Evolutionary conservation across 2,329 filamentous ascomycete genomes (phyloP).

Genomic region (Cladobotryum protrusum): DNA sequence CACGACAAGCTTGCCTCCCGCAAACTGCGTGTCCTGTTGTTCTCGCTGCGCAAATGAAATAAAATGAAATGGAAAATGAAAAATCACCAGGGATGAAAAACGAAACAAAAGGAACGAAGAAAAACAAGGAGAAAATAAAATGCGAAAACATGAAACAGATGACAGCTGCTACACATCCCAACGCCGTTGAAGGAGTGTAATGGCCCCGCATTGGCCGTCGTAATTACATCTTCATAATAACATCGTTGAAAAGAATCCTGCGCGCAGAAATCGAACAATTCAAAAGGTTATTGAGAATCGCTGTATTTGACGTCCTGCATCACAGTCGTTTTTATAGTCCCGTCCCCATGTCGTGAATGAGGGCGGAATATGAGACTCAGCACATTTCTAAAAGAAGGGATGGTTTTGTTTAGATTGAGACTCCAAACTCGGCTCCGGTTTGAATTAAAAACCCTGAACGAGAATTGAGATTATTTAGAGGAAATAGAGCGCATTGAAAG

Average conservation of each 20-base stretch:
- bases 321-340: background rate
- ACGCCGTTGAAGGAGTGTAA: constrained; percentile 34
- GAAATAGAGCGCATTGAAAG: constrained; percentile 7
- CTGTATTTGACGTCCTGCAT: background rate
- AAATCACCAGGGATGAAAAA: background rate
- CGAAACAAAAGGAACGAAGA: background rate
- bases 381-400: no score
- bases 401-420: no score
- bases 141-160: constrained; percentile 9
- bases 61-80: constrained; percentile 1
- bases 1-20: constrained; percentile 1
- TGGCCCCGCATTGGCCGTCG: constrained; percentile 29
- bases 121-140: background rate
- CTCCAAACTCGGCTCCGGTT: no score
- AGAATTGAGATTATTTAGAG: no score
- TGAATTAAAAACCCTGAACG: background rate
- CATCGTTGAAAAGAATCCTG: constrained; percentile 10
- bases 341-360: no score
- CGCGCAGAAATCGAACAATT: constrained; percentile 8
- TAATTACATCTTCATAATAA: constrained; percentile 32
- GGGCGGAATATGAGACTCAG: no score
- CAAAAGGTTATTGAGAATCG: background rate
- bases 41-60: constrained; percentile 4
- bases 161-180: constrained; percentile 25
- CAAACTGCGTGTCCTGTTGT: constrained; percentile 4